phyloP scores from a whole-genome alignment of 1,284 basidiomycete genomes.

The Ustilago hordei region DNA sequence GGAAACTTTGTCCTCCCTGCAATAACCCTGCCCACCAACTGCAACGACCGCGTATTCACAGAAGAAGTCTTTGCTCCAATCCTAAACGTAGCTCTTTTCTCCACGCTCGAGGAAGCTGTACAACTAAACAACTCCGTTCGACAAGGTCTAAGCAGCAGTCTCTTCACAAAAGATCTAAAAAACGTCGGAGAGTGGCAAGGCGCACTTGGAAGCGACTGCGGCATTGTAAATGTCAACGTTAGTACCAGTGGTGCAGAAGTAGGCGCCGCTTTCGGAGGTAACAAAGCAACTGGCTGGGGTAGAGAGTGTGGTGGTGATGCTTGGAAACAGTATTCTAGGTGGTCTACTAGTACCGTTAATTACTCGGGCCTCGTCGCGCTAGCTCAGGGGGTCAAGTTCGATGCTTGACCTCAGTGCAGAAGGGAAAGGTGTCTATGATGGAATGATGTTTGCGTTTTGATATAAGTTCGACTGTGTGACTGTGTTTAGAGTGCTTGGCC shows the following conservation, averaged over 20 bases:
- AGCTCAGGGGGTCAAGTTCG: conserved; percentile 90
- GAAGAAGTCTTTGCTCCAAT: conserved; percentile 89
- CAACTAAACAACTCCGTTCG: conserved; percentile 91
- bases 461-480: background rate
- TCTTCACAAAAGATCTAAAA: conserved; percentile 77
- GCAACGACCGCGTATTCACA: conserved; percentile 77
- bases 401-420: conserved; percentile 33
- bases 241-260: conserved; percentile 95
- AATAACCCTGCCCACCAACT: conserved; percentile 78
- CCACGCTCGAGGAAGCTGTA: conserved; percentile 89
- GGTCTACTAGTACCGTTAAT: conserved; percentile 88
- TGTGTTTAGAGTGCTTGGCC: conserved; percentile 30
- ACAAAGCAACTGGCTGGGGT: conserved; percentile 87
- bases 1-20: conserved; percentile 92
- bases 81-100: conserved; percentile 87
- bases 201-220: conserved; percentile 53
- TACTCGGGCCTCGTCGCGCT: conserved; percentile 88
- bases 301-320: conserved; percentile 94
- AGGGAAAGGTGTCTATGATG: background rate
- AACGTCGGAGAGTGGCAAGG: conserved; percentile 59
- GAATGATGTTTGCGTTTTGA: background rate
- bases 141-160: conserved; percentile 86
- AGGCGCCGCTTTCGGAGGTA: conserved; percentile 89
- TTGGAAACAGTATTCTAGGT: conserved; percentile 81
- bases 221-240: conserved; percentile 72